Evolutionary conservation across 75 land plant genomes (phyloP).

Genomic region (Picea sitchensis): DNA sequence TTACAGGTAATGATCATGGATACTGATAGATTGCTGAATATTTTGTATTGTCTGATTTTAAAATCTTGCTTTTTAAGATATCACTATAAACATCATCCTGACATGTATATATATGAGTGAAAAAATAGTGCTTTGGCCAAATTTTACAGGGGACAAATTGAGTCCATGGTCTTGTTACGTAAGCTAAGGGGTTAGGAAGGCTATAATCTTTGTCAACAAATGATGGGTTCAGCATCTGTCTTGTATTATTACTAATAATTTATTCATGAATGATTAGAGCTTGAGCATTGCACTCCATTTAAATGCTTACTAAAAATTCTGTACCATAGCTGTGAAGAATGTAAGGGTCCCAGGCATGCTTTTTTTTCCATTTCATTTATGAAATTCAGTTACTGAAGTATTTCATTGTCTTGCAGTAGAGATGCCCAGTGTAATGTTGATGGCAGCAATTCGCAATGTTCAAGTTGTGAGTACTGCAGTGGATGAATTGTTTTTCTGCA

Average conservation of each 20-base stretch:
- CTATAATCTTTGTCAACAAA: neutral
- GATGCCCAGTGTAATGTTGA: conserved; percentile 74
- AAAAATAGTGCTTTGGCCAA: neutral
- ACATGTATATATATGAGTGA: too few species aligned
- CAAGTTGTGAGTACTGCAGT: conserved; percentile 54
- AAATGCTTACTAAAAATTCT: neutral
- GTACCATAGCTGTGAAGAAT: neutral
- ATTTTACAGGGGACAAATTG: neutral
- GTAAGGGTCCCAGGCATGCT: neutral
- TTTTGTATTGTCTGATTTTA: too few species aligned
- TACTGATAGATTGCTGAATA: too few species aligned
- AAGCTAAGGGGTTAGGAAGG: neutral
- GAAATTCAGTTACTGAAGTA: neutral
- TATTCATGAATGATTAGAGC: neutral
- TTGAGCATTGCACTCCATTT: neutral
- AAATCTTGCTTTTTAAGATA: too few species aligned
- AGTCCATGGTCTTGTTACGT: neutral
- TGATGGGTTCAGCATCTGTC: neutral
- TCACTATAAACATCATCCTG: too few species aligned
- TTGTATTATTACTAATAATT: neutral
- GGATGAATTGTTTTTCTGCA: neutral
- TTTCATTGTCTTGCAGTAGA: conserved; percentile 55
- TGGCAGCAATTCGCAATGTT: conserved; percentile 90
- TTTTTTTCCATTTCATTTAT: neutral
- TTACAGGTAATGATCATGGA: too few species aligned